These are phyloP conservation scores for Trichoderma koningiopsis DNA, from an alignment of 2,329 filamentous ascomycete species.

Conservation along the genomic window DNA sequence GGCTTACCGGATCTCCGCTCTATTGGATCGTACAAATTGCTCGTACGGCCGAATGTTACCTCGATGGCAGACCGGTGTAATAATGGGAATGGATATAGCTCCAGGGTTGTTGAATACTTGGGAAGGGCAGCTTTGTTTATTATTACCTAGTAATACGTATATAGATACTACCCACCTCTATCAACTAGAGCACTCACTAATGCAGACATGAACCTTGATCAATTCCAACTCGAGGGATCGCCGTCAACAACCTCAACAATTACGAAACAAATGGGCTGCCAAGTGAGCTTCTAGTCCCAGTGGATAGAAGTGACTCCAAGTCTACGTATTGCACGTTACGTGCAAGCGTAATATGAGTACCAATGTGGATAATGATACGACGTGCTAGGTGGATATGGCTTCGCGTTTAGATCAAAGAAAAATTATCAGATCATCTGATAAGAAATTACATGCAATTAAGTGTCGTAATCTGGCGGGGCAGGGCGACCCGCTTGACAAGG, in stretches of 20 bases:
- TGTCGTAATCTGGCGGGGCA: conserved; percentile 9
- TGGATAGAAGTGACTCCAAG: no score
- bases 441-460: conserved; percentile 4
- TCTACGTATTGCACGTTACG: neutral
- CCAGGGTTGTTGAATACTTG: neutral
- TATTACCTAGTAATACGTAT: neutral
- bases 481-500: neutral
- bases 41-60: conserved; percentile 15
- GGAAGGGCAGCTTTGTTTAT: neutral
- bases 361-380: neutral
- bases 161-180: neutral
- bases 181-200: neutral
- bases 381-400: neutral
- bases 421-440: conserved; percentile 25
- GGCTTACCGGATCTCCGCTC: conserved; percentile 12
- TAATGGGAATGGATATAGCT: neutral
- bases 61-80: neutral
- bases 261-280: neutral
- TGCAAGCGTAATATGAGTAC: neutral
- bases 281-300: neutral
- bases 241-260: neutral
- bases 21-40: conserved; percentile 8
- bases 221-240: neutral
- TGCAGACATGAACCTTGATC: neutral
- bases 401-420: neutral